A percentile compares a stretch with the other conserved stretches of the same genome.
Conservation (phyloP, 805 yeast species). For the Candida sphagnicola region DNA sequence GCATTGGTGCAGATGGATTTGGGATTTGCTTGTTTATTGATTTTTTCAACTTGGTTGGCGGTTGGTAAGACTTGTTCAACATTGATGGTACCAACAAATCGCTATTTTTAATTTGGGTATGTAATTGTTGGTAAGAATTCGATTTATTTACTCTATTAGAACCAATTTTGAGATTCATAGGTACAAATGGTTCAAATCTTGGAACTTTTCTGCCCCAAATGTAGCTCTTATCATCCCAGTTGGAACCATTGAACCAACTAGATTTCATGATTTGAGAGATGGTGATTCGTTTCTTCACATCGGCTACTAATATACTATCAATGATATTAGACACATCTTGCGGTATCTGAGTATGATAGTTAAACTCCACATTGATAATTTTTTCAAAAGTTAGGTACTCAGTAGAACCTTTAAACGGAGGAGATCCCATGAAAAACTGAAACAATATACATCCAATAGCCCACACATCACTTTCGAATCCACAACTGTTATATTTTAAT, state of each 20-base stretch:
- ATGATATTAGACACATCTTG: slow-evolving; percentile 24
- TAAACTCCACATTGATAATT: slow-evolving; percentile 72
- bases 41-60: slow-evolving; percentile 31
- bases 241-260: slow-evolving; percentile 35
- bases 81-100: slow-evolving; percentile 33
- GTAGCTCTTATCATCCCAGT: slow-evolving; percentile 37
- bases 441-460: slow-evolving; percentile 86
- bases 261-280: slow-evolving; percentile 29
- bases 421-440: slow-evolving; percentile 78
- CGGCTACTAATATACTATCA: slow-evolving; percentile 29
- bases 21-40: slow-evolving; percentile 4
- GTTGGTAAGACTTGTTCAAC: slow-evolving; percentile 28
- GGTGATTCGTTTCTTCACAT: slow-evolving; percentile 28
- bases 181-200: slow-evolving; percentile 24
- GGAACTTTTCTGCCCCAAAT: slow-evolving; percentile 37
- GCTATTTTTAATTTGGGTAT: slow-evolving; percentile 31
- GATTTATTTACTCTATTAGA: slow-evolving; percentile 35
- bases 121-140: slow-evolving; percentile 34
- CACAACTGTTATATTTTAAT: slow-evolving; percentile 71
- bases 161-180: slow-evolving; percentile 26
- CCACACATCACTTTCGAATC: slow-evolving; percentile 87
- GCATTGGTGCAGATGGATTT: slow-evolving; percentile 3
- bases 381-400: slow-evolving; percentile 87
- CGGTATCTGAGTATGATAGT: slow-evolving; percentile 36
- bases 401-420: slow-evolving; percentile 85